These are phyloP conservation scores for Plasmodium malariae DNA, from an alignment of 169 alveolate species.

Conservation along the genomic window DNA sequence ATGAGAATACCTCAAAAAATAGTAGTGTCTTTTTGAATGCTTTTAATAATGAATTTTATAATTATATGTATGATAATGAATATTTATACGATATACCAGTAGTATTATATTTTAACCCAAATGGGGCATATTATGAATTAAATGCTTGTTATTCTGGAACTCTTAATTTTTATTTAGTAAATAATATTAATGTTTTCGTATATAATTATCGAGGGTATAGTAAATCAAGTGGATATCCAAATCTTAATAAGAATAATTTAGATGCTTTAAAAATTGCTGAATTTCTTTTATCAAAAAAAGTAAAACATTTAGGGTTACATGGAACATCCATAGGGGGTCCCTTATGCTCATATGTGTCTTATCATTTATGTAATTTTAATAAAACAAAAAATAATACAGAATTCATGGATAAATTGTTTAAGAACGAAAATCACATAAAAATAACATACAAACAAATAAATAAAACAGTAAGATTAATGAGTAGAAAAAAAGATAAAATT, in stretches of 20 bases:
- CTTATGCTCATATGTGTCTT: conserved; percentile 64
- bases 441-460: conserved; percentile 36
- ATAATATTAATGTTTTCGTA: conserved; percentile 57
- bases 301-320: conserved; percentile 74
- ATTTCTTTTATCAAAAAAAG: conserved; percentile 55
- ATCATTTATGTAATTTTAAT: conserved; percentile 60
- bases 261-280: conserved; percentile 71
- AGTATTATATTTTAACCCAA: conserved; percentile 68
- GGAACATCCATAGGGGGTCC: conserved; percentile 77
- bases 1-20: background rate
- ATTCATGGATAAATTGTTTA: conserved; percentile 31
- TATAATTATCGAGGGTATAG: conserved; percentile 72
- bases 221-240: conserved; percentile 58
- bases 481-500: conserved; percentile 48
- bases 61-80: conserved; percentile 62
- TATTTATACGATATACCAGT: conserved; percentile 56
- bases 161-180: conserved; percentile 53
- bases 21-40: conserved; percentile 33
- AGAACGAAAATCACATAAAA: conserved; percentile 43
- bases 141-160: conserved; percentile 66
- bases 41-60: conserved; percentile 70
- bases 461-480: conserved; percentile 26
- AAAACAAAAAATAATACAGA: conserved; percentile 16
- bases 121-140: conserved; percentile 70
- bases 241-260: conserved; percentile 53